Percentiles rank a stretch among this genome's conserved stretches.
These are phyloP conservation scores for Tylopilus sp. DNA, from an alignment of 768 basidiomycete species.

Conservation along the genomic window DNA sequence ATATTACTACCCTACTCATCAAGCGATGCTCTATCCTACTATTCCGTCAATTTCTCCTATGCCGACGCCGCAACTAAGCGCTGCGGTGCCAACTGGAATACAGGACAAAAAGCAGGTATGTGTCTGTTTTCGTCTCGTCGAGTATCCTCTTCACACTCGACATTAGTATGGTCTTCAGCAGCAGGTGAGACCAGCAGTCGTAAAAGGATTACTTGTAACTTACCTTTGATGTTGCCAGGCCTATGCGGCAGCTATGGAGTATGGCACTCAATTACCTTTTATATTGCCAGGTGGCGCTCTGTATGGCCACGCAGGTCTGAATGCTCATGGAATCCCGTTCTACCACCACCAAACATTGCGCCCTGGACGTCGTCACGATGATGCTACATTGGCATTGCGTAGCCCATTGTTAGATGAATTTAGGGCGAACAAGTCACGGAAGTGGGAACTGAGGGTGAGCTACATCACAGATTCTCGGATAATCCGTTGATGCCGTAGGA, in stretches of 20 bases:
- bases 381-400: constrained; percentile 42
- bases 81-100: constrained; percentile 38
- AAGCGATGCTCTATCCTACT: constrained; percentile 56
- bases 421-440: constrained; percentile 69
- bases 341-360: constrained; percentile 41
- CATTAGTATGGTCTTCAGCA: constrained; percentile 45
- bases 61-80: constrained; percentile 44
- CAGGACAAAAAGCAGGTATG: constrained; percentile 62
- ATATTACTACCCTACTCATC: constrained; percentile 57
- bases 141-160: constrained; percentile 9
- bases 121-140: constrained; percentile 7
- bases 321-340: constrained; percentile 33
- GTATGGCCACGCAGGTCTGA: constrained; percentile 39
- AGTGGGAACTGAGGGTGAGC: constrained; percentile 79
- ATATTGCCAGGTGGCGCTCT: constrained; percentile 43
- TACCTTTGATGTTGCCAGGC: constrained; percentile 24
- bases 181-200: constrained; percentile 36
- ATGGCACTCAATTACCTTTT: constrained; percentile 43
- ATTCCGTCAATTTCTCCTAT: constrained; percentile 53
- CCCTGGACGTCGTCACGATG: constrained; percentile 45
- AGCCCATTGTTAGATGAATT: constrained; percentile 84
- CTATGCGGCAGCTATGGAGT: constrained; percentile 48
- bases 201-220: background rate
- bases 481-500: constrained; percentile 1
- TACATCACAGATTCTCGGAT: constrained; percentile 1